phyloP scores from a whole-genome alignment of 768 basidiomycete species.

The Trametes elegans region DNA sequence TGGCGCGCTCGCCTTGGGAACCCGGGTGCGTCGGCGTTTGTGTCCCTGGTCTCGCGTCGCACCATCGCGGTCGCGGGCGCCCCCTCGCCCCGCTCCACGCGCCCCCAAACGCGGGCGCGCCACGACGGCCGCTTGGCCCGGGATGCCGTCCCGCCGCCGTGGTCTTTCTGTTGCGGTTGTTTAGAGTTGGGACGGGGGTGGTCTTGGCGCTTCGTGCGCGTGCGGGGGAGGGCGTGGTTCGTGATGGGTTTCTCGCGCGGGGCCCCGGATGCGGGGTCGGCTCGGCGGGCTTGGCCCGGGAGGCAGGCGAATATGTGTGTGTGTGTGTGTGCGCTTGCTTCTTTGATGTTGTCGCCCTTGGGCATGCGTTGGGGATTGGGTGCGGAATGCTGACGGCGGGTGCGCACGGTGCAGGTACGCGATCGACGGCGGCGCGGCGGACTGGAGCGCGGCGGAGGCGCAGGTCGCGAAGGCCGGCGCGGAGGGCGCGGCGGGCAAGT shows the following conservation, averaged over 20 bases:
- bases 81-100: neutral
- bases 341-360: too few species aligned
- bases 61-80: neutral
- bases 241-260: neutral
- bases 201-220: neutral
- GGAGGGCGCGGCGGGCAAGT: slow-evolving; percentile 43
- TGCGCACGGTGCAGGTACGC: slow-evolving; percentile 70
- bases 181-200: too few species aligned
- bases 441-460: slow-evolving; percentile 75
- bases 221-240: too few species aligned
- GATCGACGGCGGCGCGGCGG: slow-evolving; percentile 65
- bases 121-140: neutral
- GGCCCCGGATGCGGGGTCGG: neutral
- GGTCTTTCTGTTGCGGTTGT: too few species aligned
- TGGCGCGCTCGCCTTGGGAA: neutral
- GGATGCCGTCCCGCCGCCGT: too few species aligned
- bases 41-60: neutral
- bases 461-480: slow-evolving; percentile 56
- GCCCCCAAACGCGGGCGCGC: neutral
- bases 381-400: neutral
- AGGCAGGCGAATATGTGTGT: too few species aligned
- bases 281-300: slow-evolving; percentile 1
- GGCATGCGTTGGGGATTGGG: neutral
- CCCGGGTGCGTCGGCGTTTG: slow-evolving; percentile 1
- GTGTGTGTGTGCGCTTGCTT: too few species aligned